Base-by-base conservation (phyloP, 2,329 filamentous ascomycete genomes). In the Pseudovirgaria hyperparasitica region DNA sequence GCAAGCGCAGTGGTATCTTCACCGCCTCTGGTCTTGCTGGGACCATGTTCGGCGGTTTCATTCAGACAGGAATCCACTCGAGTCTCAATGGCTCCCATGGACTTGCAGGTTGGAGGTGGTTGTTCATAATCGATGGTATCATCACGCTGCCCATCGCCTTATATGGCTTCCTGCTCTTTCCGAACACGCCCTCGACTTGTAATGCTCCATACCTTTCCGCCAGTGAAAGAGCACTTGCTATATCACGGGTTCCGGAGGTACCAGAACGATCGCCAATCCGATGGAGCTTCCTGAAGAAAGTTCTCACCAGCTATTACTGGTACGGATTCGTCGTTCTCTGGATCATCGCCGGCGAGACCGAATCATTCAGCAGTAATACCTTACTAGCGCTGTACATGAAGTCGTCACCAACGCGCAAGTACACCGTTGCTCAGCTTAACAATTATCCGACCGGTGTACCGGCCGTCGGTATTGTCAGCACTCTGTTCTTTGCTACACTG, bases 291-390 rank as follows among this genome's bases (percentile, higher is more conserved):
- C 37, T 63, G 14, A 70, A 62, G 34, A 62, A 60, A 23, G 63
- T 75, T 10, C 57, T 78, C 7, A 54, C 56, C 0, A 72, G 68
- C 0, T 74, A 67, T 65, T 66, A 74, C 40, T 76, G 68, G 62
- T 78, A 72, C 58, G 72, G 71, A 1, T 79, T 80, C 38, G 64
- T 72, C 2, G 42, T 70, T 4, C 64, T 80, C 0, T 80, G 75
- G 74, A 66, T 77, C 36, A 71, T 82, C 21, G 76, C 75, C 0
- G 74, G 76, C 16, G 74, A 81, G 43, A 75, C 72, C 0, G 77
- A 84, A 45, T 77, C 72, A 0, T 82, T 81, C 47, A 71, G 67
- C 27, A 63, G 67, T 12, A 81, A 82, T 46, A 58, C 69, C 0
- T 57, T 81, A 2, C 40, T 70, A 0, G 52, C 58, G 0, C 37